Conservation (phyloP, 2,329 filamentous ascomycete genomes). For the Fusarium hainanense region DNA sequence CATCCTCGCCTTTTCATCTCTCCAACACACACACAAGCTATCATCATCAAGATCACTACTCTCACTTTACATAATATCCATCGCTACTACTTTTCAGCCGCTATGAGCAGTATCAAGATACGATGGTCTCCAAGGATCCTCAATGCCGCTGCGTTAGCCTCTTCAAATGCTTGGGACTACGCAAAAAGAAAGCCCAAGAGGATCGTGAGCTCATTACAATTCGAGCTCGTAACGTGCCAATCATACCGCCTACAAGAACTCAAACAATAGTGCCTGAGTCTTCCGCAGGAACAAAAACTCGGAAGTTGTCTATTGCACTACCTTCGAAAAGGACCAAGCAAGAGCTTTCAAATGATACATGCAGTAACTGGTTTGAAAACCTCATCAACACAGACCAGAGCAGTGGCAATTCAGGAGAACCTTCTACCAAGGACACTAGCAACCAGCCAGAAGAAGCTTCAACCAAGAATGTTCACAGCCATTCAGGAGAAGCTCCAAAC, state of each 20-base stretch:
- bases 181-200: neutral
- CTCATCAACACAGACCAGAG: neutral
- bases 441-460: too few relatives aligned
- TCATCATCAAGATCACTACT: too few relatives aligned
- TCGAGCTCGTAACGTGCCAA: too few relatives aligned
- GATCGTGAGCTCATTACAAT: too few relatives aligned
- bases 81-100: neutral
- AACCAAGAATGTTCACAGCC: too few relatives aligned
- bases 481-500: too few relatives aligned
- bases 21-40: too few relatives aligned
- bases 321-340: neutral
- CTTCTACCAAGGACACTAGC: neutral
- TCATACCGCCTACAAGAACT: neutral
- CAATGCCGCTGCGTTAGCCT: accelerated
- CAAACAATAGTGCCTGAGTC: neutral
- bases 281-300: neutral
- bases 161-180: neutral
- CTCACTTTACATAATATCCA: neutral
- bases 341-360: neutral
- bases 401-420: neutral
- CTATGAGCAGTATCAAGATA: neutral
- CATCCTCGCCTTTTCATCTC: neutral
- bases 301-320: neutral
- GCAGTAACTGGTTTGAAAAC: neutral
- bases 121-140: neutral